Conservation (phyloP, 2,329 filamentous ascomycete species). For the Allantophomopsis lycopodina region DNA sequence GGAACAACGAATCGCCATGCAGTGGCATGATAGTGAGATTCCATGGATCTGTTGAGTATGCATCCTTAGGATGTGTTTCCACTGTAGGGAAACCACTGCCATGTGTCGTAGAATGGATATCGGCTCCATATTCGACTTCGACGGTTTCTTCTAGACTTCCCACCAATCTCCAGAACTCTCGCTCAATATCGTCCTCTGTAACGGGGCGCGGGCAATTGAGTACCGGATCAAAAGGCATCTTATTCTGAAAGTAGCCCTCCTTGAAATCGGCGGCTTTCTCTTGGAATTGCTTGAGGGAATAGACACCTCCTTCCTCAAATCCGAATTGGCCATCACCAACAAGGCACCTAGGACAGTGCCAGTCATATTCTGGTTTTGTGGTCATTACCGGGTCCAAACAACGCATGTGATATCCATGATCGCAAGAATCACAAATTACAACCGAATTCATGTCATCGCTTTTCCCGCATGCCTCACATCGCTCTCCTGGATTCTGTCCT, state of each 20-base stretch:
- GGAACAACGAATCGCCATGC: slow-evolving; percentile 81
- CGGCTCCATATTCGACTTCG: slow-evolving; percentile 94
- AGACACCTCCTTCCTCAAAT: slow-evolving; percentile 91
- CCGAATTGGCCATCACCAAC: slow-evolving; percentile 95
- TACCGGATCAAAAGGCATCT: slow-evolving; percentile 77
- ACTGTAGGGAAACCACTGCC: slow-evolving; percentile 94
- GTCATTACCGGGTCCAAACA: slow-evolving; percentile 82
- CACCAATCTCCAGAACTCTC: slow-evolving; percentile 92
- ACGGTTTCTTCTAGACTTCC: slow-evolving; percentile 90
- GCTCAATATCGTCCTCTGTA: slow-evolving; percentile 89
- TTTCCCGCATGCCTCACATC: slow-evolving; percentile 78
- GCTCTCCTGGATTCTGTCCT: slow-evolving; percentile 37
- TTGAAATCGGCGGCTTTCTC: slow-evolving; percentile 94
- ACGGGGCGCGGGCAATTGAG: slow-evolving; percentile 70
- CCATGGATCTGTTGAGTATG: slow-evolving; percentile 85
- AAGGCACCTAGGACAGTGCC: slow-evolving; percentile 91
- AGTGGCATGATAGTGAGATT: slow-evolving; percentile 89
- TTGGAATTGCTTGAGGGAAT: slow-evolving; percentile 91
- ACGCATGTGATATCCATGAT: slow-evolving; percentile 72
- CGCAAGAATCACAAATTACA: slow-evolving; percentile 81
- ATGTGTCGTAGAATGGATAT: slow-evolving; percentile 96
- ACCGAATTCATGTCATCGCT: slow-evolving; percentile 59
- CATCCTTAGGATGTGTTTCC: slow-evolving; percentile 76
- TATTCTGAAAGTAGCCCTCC: slow-evolving; percentile 80
- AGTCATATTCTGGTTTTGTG: slow-evolving; percentile 68